A percentile compares a stretch with the other conserved stretches of the same genome.
These are phyloP conservation scores for Cadophora sp. DNA, from an alignment of 2,329 filamentous ascomycete species.

Conservation along the genomic window DNA sequence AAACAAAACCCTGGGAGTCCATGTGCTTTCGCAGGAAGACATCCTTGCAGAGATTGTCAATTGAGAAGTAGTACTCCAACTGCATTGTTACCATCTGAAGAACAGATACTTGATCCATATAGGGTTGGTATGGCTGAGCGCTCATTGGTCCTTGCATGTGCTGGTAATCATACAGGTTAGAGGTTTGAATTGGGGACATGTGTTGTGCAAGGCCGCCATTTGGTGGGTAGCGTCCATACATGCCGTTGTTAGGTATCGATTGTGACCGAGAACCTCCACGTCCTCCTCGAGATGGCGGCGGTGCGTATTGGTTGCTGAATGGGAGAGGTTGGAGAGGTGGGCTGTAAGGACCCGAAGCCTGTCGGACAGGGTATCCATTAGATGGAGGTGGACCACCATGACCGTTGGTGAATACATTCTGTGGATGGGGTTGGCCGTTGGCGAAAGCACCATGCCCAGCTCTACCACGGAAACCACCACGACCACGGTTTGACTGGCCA, in stretches of 20 bases:
- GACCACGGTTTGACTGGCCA: slow-evolving; percentile 49
- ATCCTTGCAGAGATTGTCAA: slow-evolving; percentile 95
- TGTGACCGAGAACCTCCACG: slow-evolving; percentile 63
- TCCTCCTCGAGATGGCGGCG: slow-evolving; percentile 50
- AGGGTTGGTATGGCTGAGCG: slow-evolving; percentile 63
- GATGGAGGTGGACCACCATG: slow-evolving; percentile 42
- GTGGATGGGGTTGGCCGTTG: slow-evolving; percentile 44
- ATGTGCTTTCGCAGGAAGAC: slow-evolving; percentile 87
- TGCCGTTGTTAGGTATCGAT: slow-evolving; percentile 62
- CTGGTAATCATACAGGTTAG: slow-evolving; percentile 63
- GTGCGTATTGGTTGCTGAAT: slow-evolving; percentile 43
- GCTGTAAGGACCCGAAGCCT: slow-evolving; percentile 44
- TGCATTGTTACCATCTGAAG: slow-evolving; percentile 52
- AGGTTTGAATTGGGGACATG: slow-evolving; percentile 53
- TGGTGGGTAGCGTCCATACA: slow-evolving; percentile 55
- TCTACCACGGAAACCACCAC: slow-evolving; percentile 55
- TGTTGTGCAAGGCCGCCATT: slow-evolving; percentile 46
- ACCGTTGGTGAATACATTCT: slow-evolving; percentile 50
- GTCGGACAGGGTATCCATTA: slow-evolving; percentile 42
- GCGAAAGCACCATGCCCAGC: slow-evolving; percentile 47
- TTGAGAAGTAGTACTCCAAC: slow-evolving; percentile 95
- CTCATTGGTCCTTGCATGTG: slow-evolving; percentile 60
- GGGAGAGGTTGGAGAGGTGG: slow-evolving; percentile 48
- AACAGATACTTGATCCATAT: slow-evolving; percentile 61
- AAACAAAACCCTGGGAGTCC: slow-evolving; percentile 94